Conservation (phyloP, 164 flowering plant genomes). For the Taxillus chinensis region DNA sequence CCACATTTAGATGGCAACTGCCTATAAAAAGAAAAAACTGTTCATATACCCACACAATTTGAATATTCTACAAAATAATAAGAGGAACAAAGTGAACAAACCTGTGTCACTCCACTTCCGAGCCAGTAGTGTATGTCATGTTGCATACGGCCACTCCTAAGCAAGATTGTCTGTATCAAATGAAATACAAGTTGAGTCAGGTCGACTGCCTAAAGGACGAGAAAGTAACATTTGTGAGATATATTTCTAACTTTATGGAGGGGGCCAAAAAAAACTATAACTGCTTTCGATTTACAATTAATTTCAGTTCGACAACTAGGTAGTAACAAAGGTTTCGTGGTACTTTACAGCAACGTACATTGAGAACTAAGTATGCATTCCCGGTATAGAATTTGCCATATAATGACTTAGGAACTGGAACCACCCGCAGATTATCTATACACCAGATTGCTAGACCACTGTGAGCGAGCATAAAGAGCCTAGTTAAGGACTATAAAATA, state of each 20-base stretch:
- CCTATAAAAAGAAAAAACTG: not conserved
- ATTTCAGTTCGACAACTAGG: too few relatives aligned
- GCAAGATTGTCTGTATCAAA: slow-evolving; percentile 36
- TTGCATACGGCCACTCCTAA: slow-evolving; percentile 35
- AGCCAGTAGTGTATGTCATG: slow-evolving; percentile 71
- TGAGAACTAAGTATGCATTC: slow-evolving; percentile 46
- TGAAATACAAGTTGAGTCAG: slow-evolving; percentile 11
- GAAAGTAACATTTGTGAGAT: too few relatives aligned
- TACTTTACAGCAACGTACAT: slow-evolving; percentile 28
- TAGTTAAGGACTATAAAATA: slow-evolving; percentile 12
- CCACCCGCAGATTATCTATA: slow-evolving; percentile 37
- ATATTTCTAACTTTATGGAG: too few relatives aligned
- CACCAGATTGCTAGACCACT: slow-evolving; percentile 73
- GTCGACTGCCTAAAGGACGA: not conserved
- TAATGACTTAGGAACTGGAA: slow-evolving; percentile 38
- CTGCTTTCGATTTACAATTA: too few relatives aligned
- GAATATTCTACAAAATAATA: too few relatives aligned
- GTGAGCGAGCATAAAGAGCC: slow-evolving; percentile 4
- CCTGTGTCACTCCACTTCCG: slow-evolving; percentile 51
- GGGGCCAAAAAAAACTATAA: too few relatives aligned
- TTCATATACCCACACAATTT: not conserved
- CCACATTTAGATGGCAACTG: not conserved
- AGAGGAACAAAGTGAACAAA: slow-evolving; percentile 6
- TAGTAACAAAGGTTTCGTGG: not conserved
- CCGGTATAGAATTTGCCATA: slow-evolving; percentile 57